phyloP scores from a whole-genome alignment of 208 protist species.

The Leishmania major region DNA sequence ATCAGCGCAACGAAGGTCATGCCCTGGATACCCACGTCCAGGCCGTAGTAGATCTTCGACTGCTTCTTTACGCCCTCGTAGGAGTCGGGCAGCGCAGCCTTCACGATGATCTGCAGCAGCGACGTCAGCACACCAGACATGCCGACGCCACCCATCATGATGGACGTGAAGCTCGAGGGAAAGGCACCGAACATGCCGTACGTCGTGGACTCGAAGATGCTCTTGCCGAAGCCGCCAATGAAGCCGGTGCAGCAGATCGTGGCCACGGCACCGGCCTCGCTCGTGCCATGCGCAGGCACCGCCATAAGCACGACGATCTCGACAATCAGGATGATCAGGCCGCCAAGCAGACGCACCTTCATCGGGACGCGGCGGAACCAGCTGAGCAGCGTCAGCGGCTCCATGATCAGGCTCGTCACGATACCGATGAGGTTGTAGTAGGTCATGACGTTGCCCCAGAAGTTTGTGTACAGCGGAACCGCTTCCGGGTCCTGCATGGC shows the following conservation, averaged over 20 bases:
- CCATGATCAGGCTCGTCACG: slow-evolving; percentile 43
- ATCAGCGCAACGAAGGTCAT: slow-evolving; percentile 43
- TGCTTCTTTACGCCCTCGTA: slow-evolving; percentile 43
- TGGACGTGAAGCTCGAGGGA: slow-evolving; percentile 54
- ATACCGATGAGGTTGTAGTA: slow-evolving; percentile 69
- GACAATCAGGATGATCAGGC: slow-evolving; percentile 45
- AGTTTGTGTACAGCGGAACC: slow-evolving; percentile 34
- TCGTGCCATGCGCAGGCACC: slow-evolving; percentile 48
- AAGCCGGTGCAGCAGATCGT: slow-evolving; percentile 44
- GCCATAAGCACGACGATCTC: slow-evolving; percentile 58
- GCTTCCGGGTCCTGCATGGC: slow-evolving; percentile 37
- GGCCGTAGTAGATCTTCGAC: slow-evolving; percentile 60
- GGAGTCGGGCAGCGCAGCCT: slow-evolving; percentile 39
- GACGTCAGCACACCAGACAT: slow-evolving; percentile 49
- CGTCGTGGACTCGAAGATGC: slow-evolving; percentile 70
- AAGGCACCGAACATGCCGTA: slow-evolving; percentile 78
- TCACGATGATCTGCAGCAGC: slow-evolving; percentile 63
- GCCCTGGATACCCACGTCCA: slow-evolving; percentile 43
- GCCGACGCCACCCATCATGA: slow-evolving; percentile 65
- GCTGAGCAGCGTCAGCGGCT: slow-evolving; percentile 55
- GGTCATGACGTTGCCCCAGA: slow-evolving; percentile 70
- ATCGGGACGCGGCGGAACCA: slow-evolving; percentile 51
- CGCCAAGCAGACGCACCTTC: slow-evolving; percentile 38
- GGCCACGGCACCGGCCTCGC: slow-evolving; percentile 40
- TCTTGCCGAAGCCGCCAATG: slow-evolving; percentile 53